Percentiles rank a stretch among this genome's conserved stretches.
Evolutionary conservation across 345 rosid genomes (phyloP).

Genomic region (Iberis pinnata): DNA sequence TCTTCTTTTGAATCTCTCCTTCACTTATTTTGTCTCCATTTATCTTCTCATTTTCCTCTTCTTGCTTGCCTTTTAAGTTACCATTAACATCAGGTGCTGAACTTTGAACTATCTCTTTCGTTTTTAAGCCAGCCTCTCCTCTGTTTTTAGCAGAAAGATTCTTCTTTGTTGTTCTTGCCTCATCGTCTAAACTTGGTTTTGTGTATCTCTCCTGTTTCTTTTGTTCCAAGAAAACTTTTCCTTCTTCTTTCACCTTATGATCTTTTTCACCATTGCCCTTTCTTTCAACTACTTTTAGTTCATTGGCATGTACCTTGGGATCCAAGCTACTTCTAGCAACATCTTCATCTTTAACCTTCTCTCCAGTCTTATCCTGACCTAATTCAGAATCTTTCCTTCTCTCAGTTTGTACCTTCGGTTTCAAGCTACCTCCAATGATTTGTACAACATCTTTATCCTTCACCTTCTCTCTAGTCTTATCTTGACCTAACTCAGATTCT

Average conservation of each 20-base stretch:
- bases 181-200: not conserved
- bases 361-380: not conserved
- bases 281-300: not conserved
- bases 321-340: conserved; percentile 7
- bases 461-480: not conserved
- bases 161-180: conserved; percentile 13
- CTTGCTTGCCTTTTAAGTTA: too few species aligned
- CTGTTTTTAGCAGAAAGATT: not conserved
- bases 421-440: conserved; percentile 10
- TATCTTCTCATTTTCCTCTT: conserved; percentile 7
- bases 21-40: conserved; percentile 2
- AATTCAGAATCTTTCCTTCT: not conserved
- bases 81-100: not conserved
- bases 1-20: conserved; percentile 7
- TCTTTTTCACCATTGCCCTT: conserved; percentile 10
- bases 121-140: conserved; percentile 3
- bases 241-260: conserved; percentile 12
- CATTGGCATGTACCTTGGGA: conserved; percentile 4
- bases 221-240: not conserved
- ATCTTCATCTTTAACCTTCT: conserved; percentile 1
- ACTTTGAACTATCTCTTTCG: conserved; percentile 10
- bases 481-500: not conserved
- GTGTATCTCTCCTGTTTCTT: conserved; percentile 6
- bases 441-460: not conserved
- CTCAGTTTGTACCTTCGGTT: conserved; percentile 2